Base-by-base conservation (phyloP, 192 early-diverging fungal genomes). In the Backusella tarrabulga region DNA sequence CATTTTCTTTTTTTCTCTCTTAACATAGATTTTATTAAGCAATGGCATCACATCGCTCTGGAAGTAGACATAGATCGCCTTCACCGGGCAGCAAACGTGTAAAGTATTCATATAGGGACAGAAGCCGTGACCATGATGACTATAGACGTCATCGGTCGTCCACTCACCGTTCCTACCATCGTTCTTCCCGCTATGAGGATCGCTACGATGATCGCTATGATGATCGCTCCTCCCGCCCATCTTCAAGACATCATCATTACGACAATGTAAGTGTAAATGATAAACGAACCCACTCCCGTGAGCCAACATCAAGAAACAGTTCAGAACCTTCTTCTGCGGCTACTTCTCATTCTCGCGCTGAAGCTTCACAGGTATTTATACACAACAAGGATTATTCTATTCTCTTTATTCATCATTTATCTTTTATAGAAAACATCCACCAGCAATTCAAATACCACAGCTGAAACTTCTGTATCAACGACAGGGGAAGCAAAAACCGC, bases 111-210 rank as follows among this genome's bases (percentile, higher is more conserved):
- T 69, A 67, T 17, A 34, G 66, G 21, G 67, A 79, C n/a, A 56
- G 68, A 63, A 89, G 91, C 2, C 80, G 88, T 40, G 89, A 87
- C 17, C 79, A 83, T 35, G 73, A 82, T 34, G 83, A 89, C 34
- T 80, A 77, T 44, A 75, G 84, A 32, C 60, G 77, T 46, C 63
- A 82, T 38, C 74, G 76, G 15, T 76, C 74, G 26, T 76, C 79
- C 9, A 71, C 66, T 67, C 44, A 23, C 50, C 80, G 76, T 42
- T 72, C 78, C 4, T 71, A 75, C 72, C 70, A 54, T 21, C 71
- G 74, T 46, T 76, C 75, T 67, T 77, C 79, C 9, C 75, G 79
- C 71, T 71, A 74, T 73, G 71, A 83, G 77, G 68, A 84, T 36
- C 79, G 77, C 71, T 73, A 74, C 71, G 46, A 44, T 12, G 44